These are phyloP conservation scores for Phycomyces blakesleeanus DNA, from an alignment of 192 early-diverging fungal species.

Conservation along the genomic window DNA sequence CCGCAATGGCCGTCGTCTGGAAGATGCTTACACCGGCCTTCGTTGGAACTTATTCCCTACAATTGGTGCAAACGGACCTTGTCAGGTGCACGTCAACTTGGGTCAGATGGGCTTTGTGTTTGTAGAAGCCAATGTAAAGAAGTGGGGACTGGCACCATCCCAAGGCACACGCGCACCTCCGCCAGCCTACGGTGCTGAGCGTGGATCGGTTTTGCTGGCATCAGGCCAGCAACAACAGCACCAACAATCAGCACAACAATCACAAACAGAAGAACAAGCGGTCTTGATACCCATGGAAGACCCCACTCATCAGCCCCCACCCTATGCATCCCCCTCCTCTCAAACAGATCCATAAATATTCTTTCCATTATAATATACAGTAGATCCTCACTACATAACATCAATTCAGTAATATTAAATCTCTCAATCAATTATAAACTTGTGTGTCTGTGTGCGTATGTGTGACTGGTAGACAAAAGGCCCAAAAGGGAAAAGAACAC, in stretches of 20 bases:
- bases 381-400: no score
- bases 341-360: not conserved
- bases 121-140: constrained; percentile 82
- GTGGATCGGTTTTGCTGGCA: constrained; percentile 62
- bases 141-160: constrained; percentile 74
- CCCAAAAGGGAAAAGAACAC: no score
- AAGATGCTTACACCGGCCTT: constrained; percentile 35
- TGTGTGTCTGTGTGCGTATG: no score
- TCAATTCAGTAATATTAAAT: not conserved
- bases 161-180: constrained; percentile 69
- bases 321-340: not conserved
- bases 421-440: no score
- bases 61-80: constrained; percentile 42
- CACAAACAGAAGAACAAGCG: not conserved
- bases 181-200: constrained; percentile 71
- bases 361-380: not conserved
- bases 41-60: constrained; percentile 40
- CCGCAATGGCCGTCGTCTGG: constrained; percentile 40
- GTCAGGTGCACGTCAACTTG: constrained; percentile 42
- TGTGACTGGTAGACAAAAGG: no score
- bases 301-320: not conserved
- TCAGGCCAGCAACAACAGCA: not conserved
- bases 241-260: not conserved
- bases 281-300: not conserved
- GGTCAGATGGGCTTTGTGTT: constrained; percentile 65